A percentile compares a stretch with the other conserved stretches of the same genome.
Evolutionary conservation across 306 rosid genomes (phyloP).

Genomic region (Alnus glutinosa): DNA sequence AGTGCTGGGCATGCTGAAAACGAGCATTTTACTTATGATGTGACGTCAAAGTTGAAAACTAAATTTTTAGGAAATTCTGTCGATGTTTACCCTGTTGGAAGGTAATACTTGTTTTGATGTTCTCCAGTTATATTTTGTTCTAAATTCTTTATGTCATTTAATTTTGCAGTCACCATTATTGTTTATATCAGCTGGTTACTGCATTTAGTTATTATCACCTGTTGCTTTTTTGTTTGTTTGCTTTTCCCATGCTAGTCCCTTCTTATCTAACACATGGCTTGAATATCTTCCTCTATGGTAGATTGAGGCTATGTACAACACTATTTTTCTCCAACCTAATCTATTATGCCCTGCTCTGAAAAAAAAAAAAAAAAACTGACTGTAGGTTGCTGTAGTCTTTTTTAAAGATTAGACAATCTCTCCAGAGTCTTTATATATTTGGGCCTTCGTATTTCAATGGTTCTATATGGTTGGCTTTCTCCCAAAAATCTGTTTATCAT

Average conservation of each 20-base stretch:
- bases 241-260: not conserved
- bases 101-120: slow-evolving; percentile 37
- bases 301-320: not conserved
- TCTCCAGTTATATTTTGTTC: not conserved
- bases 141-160: not conserved
- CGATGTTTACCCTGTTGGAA: slow-evolving; percentile 94
- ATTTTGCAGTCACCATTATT: not conserved
- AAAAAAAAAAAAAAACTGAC: not conserved
- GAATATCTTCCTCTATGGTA: slow-evolving; percentile 1
- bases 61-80: slow-evolving; percentile 87
- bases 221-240: not conserved
- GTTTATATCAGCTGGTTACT: not conserved
- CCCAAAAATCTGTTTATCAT: not conserved
- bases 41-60: slow-evolving; percentile 90
- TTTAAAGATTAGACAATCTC: not conserved
- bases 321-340: not conserved
- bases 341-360: not conserved
- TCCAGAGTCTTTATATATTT: not conserved
- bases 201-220: not conserved
- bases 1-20: slow-evolving; percentile 94
- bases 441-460: not conserved
- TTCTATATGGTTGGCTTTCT: not conserved
- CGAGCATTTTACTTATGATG: slow-evolving; percentile 80
- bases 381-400: not conserved
- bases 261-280: not conserved